Evolutionary conservation across 495 filamentous ascomycete genomes (phyloP).

Genomic region (Cenococcum geophilum): DNA sequence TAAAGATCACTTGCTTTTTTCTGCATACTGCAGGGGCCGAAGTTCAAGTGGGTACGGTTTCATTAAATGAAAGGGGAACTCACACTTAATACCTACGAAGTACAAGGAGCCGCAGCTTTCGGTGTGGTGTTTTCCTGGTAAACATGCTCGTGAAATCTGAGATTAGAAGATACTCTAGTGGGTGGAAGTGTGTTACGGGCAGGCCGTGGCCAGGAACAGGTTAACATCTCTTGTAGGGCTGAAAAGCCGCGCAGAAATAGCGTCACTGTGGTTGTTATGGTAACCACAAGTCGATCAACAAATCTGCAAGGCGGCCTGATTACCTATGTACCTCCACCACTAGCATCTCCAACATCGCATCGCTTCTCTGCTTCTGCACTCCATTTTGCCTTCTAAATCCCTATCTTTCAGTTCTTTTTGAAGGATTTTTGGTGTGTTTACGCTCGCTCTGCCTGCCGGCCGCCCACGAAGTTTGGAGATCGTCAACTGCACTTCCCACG

Average conservation of each 20-base stretch:
- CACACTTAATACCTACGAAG: too few species aligned
- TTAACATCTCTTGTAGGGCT: neutral
- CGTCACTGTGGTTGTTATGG: neutral
- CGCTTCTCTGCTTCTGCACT: conserved; percentile 6
- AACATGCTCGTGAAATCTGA: too few species aligned
- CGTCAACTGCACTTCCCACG: conserved; percentile 10
- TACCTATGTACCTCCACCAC: conserved; percentile 3
- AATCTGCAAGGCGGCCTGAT: neutral
- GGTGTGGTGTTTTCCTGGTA: too few species aligned
- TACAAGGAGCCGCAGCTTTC: too few species aligned
- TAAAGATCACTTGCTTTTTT: too few species aligned
- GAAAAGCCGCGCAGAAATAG: neutral
- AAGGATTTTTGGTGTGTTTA: conserved; percentile 1
- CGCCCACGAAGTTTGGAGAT: neutral
- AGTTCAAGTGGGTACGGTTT: too few species aligned
- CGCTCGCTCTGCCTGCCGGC: conserved; percentile 3
- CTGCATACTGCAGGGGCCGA: too few species aligned
- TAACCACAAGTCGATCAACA: neutral
- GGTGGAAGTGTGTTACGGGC: too few species aligned
- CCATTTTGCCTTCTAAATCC: neutral
- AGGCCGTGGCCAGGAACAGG: too few species aligned
- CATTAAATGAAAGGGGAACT: too few species aligned
- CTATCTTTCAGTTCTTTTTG: neutral
- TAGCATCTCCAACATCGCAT: conserved; percentile 20
- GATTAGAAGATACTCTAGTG: too few species aligned